These are phyloP conservation scores for Globomyces pollinis-pini DNA, from an alignment of 192 early-diverging fungal genomes.

Conservation along the genomic window DNA sequence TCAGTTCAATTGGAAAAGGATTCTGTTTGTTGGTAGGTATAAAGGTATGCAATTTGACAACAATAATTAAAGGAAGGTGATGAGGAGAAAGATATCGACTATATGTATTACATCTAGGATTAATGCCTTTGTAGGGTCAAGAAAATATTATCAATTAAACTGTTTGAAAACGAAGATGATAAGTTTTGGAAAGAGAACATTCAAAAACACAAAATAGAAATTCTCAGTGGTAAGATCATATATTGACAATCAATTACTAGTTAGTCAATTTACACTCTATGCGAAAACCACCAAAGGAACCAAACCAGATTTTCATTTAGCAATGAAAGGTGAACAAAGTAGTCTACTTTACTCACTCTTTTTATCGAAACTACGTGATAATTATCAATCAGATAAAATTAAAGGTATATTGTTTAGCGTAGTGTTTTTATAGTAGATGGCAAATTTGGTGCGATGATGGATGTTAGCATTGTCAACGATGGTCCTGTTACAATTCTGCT, in stretches of 20 bases:
- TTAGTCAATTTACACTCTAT: conserved; percentile 92
- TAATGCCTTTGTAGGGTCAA: too few species aligned
- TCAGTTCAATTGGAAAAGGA: conserved; percentile 75
- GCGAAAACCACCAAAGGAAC: conserved; percentile 68
- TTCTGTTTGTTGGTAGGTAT: conserved; percentile 68
- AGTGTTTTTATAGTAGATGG: too few species aligned
- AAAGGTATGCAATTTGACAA: too few species aligned
- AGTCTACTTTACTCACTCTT: conserved; percentile 70
- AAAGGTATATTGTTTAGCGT: too few species aligned
- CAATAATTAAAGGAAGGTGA: conserved; percentile 43
- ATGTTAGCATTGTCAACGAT: conserved; percentile 81
- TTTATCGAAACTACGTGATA: conserved; percentile 53
- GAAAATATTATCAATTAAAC: conserved; percentile 69
- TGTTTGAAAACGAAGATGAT: conserved; percentile 68
- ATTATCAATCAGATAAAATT: conserved; percentile 60
- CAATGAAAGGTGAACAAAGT: conserved; percentile 67
- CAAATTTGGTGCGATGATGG: conserved; percentile 95
- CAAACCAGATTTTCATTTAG: conserved; percentile 90
- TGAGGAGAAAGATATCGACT: conserved; percentile 69
- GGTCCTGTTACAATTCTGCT: conserved; percentile 18
- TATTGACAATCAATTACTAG: conserved; percentile 62
- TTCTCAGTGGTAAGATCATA: conserved; percentile 69
- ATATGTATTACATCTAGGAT: too few species aligned
- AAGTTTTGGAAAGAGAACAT: too few species aligned
- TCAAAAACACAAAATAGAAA: conserved; percentile 73